A percentile compares a stretch with the other conserved stretches of the same genome.
phyloP scores from a whole-genome alignment of 2,329 filamentous ascomycete genomes.

The Neophaeococcomyces mojaviensis region DNA sequence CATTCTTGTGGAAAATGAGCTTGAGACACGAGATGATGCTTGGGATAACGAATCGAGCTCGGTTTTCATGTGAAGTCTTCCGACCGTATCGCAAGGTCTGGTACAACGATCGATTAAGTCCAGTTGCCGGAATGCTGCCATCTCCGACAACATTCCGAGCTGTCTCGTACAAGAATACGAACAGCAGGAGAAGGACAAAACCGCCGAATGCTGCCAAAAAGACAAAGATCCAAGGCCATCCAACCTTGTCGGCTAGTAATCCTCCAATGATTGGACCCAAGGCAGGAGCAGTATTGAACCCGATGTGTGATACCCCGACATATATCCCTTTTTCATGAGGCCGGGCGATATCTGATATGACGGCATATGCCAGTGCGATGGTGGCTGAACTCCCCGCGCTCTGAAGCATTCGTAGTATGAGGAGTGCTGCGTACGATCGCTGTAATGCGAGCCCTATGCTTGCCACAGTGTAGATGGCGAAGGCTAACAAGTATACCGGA shows the following conservation, averaged over 20 bases:
- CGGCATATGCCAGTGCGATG: slow-evolving; percentile 62
- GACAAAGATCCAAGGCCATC: slow-evolving; percentile 39
- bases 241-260: slow-evolving; percentile 30
- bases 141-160: too few relatives aligned
- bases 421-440: slow-evolving; percentile 28
- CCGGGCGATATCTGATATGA: slow-evolving; percentile 64
- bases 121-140: too few relatives aligned
- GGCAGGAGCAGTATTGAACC: slow-evolving; percentile 37
- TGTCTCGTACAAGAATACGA: too few relatives aligned
- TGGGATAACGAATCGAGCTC: too few relatives aligned
- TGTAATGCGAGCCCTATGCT: slow-evolving; percentile 35
- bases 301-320: slow-evolving; percentile 57
- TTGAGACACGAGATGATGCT: too few relatives aligned
- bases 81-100: too few relatives aligned
- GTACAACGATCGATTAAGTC: too few relatives aligned
- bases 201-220: slow-evolving; percentile 16
- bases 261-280: slow-evolving; percentile 32
- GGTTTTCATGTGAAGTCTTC: too few relatives aligned
- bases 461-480: slow-evolving; percentile 29
- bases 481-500: slow-evolving; percentile 23
- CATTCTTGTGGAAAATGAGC: too few relatives aligned
- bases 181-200: slow-evolving; percentile 17
- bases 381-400: slow-evolving; percentile 57
- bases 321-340: slow-evolving; percentile 64
- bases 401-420: slow-evolving; percentile 33